Evolutionary conservation across 192 early-diverging fungal genomes (phyloP), one percentile per base, ranked within the genome.

Genomic region (Linnemannia zychae): DNA sequence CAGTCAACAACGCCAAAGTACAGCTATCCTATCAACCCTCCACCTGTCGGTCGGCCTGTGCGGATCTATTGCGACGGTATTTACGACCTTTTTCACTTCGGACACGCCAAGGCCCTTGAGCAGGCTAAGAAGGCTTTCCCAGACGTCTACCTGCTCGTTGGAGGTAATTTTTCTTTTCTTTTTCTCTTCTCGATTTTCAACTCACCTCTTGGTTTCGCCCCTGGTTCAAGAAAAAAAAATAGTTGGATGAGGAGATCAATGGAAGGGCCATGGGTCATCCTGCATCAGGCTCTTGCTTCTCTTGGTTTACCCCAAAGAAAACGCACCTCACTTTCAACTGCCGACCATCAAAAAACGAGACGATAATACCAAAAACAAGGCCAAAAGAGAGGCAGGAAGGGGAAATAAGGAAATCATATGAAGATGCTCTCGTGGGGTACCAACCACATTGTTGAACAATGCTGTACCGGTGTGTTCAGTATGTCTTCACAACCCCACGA

Each of bases 51-150:
- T 87, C 91, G 93, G 33, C 92, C 93, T 15, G 91, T 96, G 60
- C 90, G 96, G 46, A 91, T 97, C 71, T 97, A 97, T 88, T 95
- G 93, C 80, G 96, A 97, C 88, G 96, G 96, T 18, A 96, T 97
- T 67, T 97, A 94, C 86, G 95, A 96, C 87, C 79, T 96, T 80
- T 94, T 96, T 76, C 95, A 97, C 82, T 94, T 95, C 74, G 96
- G 96, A 2, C 95, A 97, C 72, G 93, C 94, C 78, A 91, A 92
- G 65, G 92, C 94, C 48, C 87, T 97, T 49, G 94, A 96, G 81
- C 95, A 97, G 84, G 96, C 96, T 9, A 97, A 97, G 74, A 94
- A 94, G 72, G 88, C 92, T 15, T 92, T 97, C 67, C 92, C 94
- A 1, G 90, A 95, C 75, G 95, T 96, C 13, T 90, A 95, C 60